Evolutionary conservation across 140 eudicot genomes (phyloP), one percentile per base, ranked within the genome.

Genomic region (Senecio squalidus): DNA sequence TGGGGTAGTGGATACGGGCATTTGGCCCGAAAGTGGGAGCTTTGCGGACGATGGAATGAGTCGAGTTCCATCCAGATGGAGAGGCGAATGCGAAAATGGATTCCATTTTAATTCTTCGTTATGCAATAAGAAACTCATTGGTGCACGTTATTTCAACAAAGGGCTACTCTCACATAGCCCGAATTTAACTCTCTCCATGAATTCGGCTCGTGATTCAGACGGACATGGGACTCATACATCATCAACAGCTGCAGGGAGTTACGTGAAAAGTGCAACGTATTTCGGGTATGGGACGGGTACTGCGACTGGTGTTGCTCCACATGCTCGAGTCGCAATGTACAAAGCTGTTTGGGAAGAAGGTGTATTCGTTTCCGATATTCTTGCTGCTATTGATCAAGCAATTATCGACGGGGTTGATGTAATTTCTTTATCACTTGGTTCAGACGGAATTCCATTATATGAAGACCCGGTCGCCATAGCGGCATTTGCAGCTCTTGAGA

Each of bases 151-250:
- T 64, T 88, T 83, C 66, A 88, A 76, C 76, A 88, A 88, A 58
- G 96, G 96, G 27, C 56, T 88, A 20, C 60, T 62, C 0, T 76
- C 90, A 0, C 61, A 46, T 5, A 20, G 11, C 8, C 84, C 80
- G 2, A 75, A 76, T 38, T 5, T 71, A 33, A 80, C 86, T 16
- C 71, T 84, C 2, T 23, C 82, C 0, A 78, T 83, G 89, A 81
- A 88, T 26, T 88, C 94, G 0, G 58, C 86, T 6, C 84, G 96
- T 1, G 96, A 88, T 59, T 70, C 89, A 0, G 78, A 75, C 1
- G 96, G 96, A 0, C 96, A 88, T 23, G 96, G 96, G 31, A 88
- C 96, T 6, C 96, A 88, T 62, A 84, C 94, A 14, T 81, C 96
- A 0, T 80, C 94, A 14, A 88, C 94, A 0, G 96, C 94, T 0